phyloP scores from a whole-genome alignment of 768 basidiomycete genomes.

The Neoboletus brunneissimus region DNA sequence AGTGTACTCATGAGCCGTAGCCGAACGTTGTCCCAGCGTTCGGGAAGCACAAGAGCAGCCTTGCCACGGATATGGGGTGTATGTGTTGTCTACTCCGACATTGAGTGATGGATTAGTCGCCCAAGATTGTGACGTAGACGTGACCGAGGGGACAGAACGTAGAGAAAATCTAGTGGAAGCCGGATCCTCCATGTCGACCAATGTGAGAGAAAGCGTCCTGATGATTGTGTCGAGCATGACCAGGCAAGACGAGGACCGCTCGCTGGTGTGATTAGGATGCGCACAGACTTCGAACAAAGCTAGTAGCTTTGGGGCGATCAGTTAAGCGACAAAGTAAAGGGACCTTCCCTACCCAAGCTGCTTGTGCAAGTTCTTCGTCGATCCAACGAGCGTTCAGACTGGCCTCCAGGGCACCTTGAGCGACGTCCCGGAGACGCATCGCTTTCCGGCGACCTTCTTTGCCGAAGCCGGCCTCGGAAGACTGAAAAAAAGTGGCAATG shows the following conservation, averaged over 20 bases:
- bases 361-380: constrained; percentile 70
- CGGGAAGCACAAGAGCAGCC: constrained; percentile 49
- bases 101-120: background rate
- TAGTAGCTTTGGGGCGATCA: constrained; percentile 46
- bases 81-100: background rate
- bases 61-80: constrained; percentile 10
- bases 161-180: constrained; percentile 47
- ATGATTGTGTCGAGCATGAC: constrained; percentile 67
- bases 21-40: constrained; percentile 52
- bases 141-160: constrained; percentile 49
- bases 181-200: constrained; percentile 58
- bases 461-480: constrained; percentile 58
- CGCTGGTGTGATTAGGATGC: constrained; percentile 56
- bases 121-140: constrained; percentile 13
- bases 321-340: constrained; percentile 3
- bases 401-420: constrained; percentile 67
- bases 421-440: constrained; percentile 59
- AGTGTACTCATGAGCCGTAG: constrained; percentile 47
- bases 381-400: constrained; percentile 71
- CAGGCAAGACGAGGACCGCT: constrained; percentile 56
- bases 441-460: constrained; percentile 53
- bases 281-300: constrained; percentile 71
- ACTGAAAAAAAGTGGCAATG: constrained; percentile 66
- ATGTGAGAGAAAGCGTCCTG: constrained; percentile 54
- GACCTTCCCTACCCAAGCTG: constrained; percentile 62